Evolutionary conservation across 1,284 basidiomycete species (phyloP), one percentile per base, ranked within the genome.

Genomic region (Inonotus obliquus): DNA sequence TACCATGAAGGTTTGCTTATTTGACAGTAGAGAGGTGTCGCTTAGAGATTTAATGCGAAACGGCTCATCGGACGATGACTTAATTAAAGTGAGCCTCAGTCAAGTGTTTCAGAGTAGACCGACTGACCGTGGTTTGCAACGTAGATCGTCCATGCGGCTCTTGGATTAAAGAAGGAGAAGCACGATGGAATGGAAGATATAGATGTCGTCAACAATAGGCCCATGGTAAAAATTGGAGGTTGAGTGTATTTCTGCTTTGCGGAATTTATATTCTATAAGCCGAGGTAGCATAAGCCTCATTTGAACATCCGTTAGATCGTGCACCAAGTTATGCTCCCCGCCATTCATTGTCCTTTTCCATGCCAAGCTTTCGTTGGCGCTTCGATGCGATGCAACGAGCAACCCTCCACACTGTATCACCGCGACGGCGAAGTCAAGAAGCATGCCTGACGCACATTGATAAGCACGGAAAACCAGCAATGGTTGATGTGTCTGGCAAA

Each of bases 211-310:
- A 83, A 83, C 54, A 93, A 92, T 76, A 80, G 91, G 62, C 89
- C 91, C 14, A 94, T 94, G 92, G 94, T 95, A 66, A 78, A 92
- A 64, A 96, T 95, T 74, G 94, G 93, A 75, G 89, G 88, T 86
- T 91, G 81, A 88, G 81, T 84, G 67, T 74, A 75, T 67, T 69
- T 35, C 29, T 52, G 35, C 29, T 67, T 67, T 65, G 61, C 60
- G 21, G 23, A 49, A 25, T 64, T n/a, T 71, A 68, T 67, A 68
- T 55, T 59, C 63, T 63, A 61, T 63, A 60, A 63, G n/a, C 11
- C 52, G 1, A 47, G 61, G 60, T 63, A 60, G 57, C 52, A 63
- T 63, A 59, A 35, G 32, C 55, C 61, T 59, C 44, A 62, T 59
- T 53, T 53, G 35, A 21, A 35, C 2, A 23, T 25, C 37, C 25